A percentile compares a stretch with the other conserved stretches of the same genome.
Conservation (phyloP, 352 stramenopile species). For the Labyrinthula sp. region DNA sequence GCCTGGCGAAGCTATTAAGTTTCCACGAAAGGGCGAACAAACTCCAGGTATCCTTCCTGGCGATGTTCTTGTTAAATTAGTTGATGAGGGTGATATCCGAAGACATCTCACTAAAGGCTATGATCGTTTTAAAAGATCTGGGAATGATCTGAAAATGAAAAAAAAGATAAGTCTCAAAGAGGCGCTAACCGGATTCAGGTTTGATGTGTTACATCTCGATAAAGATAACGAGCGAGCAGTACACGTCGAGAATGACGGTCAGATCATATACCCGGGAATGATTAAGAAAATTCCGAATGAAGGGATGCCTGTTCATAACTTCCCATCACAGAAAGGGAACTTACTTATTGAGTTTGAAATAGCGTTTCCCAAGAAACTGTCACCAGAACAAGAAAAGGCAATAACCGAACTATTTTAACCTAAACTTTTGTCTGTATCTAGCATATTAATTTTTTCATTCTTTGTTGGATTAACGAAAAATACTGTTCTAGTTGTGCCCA, state of each 20-base stretch:
- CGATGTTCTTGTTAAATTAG: too few species aligned
- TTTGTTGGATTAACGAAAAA: too few species aligned
- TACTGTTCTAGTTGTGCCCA: too few species aligned
- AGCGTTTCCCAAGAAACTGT: conserved; percentile 66
- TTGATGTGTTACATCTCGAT: conserved; percentile 72
- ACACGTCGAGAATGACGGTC: conserved; percentile 51
- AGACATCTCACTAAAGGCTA: too few species aligned
- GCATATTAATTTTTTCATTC: too few species aligned
- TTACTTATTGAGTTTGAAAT: conserved; percentile 86
- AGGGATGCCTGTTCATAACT: conserved; percentile 77
- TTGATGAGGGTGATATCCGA: conserved; percentile 12
- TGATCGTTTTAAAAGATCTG: conserved; percentile 64
- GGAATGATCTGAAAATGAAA: conserved; percentile 79
- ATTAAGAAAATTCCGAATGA: conserved; percentile 62
- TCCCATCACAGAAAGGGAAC: conserved; percentile 59
- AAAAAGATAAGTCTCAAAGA: conserved; percentile 79
- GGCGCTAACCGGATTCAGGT: conserved; percentile 71
- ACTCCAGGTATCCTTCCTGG: conserved; percentile 60
- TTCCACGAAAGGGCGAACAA: conserved; percentile 68
- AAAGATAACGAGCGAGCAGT: conserved; percentile 66
- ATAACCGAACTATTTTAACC: conserved; percentile 35
- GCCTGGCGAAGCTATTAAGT: conserved; percentile 69
- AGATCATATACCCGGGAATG: conserved; percentile 64
- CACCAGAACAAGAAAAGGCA: conserved; percentile 55
- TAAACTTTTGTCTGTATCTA: too few species aligned